A percentile compares a stretch with the other conserved stretches of the same genome.
phyloP scores from a whole-genome alignment of 345 rosid genomes.

The Gossypium longicalyx region DNA sequence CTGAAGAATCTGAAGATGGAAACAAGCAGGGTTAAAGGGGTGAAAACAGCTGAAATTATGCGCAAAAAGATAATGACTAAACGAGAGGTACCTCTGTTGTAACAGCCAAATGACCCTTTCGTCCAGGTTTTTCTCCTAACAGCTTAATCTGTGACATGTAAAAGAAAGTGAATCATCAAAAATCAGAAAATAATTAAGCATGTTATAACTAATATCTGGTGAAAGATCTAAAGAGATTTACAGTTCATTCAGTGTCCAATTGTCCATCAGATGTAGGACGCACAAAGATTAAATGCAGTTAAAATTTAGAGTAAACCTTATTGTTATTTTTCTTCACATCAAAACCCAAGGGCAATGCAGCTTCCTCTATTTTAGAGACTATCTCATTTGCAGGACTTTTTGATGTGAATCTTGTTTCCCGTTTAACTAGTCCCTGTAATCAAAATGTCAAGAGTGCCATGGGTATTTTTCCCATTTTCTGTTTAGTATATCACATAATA shows the following conservation, averaged over 20 bases:
- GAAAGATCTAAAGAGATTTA: neutral
- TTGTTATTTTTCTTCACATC: constrained; percentile 85
- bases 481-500: too few relatives aligned
- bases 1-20: constrained; percentile 59
- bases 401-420: constrained; percentile 92
- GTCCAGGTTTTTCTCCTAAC: constrained; percentile 85
- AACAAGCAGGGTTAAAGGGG: neutral
- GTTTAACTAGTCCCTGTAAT: constrained; percentile 78
- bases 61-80: neutral
- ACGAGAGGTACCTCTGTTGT: constrained; percentile 69
- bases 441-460: neutral
- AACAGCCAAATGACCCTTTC: constrained; percentile 95
- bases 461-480: neutral
- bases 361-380: constrained; percentile 77
- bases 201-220: neutral
- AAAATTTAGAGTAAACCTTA: constrained; percentile 46
- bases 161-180: neutral
- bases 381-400: constrained; percentile 80
- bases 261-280: neutral
- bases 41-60: neutral
- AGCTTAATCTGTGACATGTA: constrained; percentile 69
- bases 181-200: constrained; percentile 5
- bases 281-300: neutral
- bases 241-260: neutral
- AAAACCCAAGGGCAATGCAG: constrained; percentile 88